Evolutionary conservation across 2,329 filamentous ascomycete genomes (phyloP).

Genomic region (Ophiostoma ulmi): DNA sequence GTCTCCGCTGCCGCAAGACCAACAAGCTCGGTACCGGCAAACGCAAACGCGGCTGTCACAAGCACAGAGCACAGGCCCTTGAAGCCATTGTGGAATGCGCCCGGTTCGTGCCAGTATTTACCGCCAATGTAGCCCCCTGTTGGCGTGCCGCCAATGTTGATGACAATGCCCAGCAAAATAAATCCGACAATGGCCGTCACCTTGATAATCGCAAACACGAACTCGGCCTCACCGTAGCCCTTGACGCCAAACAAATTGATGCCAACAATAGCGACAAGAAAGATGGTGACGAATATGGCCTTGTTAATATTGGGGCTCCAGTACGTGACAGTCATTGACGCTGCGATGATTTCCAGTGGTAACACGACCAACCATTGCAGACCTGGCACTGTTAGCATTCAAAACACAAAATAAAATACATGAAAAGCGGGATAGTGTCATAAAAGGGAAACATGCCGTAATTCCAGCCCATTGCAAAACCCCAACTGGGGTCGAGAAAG

Average conservation of each 20-base stretch:
- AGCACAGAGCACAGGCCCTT: slow-evolving; percentile 76
- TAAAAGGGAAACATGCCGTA: slow-evolving; percentile 51
- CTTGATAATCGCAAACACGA: slow-evolving; percentile 81
- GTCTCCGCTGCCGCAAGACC: slow-evolving; percentile 74
- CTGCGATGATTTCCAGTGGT: slow-evolving; percentile 81
- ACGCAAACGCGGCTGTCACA: slow-evolving; percentile 71
- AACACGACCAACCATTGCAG: slow-evolving; percentile 81
- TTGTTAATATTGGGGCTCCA: slow-evolving; percentile 64
- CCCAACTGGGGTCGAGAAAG: slow-evolving; percentile 90
- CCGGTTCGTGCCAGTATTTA: slow-evolving; percentile 69
- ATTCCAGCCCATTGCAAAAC: slow-evolving; percentile 94
- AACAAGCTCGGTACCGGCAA: slow-evolving; percentile 70
- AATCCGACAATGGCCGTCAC: slow-evolving; percentile 81
- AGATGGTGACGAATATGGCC: slow-evolving; percentile 76
- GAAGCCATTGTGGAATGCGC: slow-evolving; percentile 80
- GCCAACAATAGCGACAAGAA: slow-evolving; percentile 65
- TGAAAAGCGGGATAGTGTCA: neutral
- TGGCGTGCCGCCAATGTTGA: slow-evolving; percentile 76
- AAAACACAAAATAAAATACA: neutral
- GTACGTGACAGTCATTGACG: slow-evolving; percentile 75
- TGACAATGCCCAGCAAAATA: slow-evolving; percentile 79
- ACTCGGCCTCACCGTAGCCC: slow-evolving; percentile 86
- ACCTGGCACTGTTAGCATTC: neutral
- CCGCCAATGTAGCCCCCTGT: slow-evolving; percentile 73
- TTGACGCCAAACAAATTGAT: slow-evolving; percentile 89